Conservation (phyloP, 768 basidiomycete species). For the Lactifluus echinatus region DNA sequence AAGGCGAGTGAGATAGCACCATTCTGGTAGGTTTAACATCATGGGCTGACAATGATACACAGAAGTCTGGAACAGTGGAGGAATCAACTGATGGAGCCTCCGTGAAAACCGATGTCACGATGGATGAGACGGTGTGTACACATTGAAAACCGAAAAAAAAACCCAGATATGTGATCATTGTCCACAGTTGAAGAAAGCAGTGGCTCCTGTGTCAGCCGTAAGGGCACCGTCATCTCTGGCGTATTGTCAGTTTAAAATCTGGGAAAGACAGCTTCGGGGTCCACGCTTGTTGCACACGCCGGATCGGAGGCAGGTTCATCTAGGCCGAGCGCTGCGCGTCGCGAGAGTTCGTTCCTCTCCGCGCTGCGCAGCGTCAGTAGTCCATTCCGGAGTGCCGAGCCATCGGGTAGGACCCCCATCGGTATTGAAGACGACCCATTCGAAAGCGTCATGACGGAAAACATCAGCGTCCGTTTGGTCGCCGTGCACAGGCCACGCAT, state of each 20-base stretch:
- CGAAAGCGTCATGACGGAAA: constrained; percentile 1
- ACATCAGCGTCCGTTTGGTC: constrained; percentile 12
- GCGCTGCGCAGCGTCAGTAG: not conserved
- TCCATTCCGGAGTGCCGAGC: constrained; percentile 6
- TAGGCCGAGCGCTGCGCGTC: not conserved
- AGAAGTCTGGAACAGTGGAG: not conserved
- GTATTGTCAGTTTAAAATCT: not conserved
- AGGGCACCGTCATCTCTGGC: not conserved
- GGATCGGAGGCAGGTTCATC: not conserved
- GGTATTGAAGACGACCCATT: constrained; percentile 8
- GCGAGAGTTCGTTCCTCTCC: not conserved
- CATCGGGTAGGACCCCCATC: constrained; percentile 8
- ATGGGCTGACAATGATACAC: not conserved
- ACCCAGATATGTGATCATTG: not conserved
- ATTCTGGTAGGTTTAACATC: not conserved
- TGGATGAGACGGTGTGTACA: not conserved
- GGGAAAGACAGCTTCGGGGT: not conserved
- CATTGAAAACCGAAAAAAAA: not conserved
- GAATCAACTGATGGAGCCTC: not conserved
- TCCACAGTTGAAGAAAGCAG: not conserved
- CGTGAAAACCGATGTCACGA: not conserved
- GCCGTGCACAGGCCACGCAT: constrained; percentile 7
- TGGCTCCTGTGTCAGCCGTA: not conserved
- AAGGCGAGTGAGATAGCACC: not conserved
- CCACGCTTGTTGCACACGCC: not conserved